Conservation (phyloP, 441 rosid genomes). For the Gossypium trilobum region DNA sequence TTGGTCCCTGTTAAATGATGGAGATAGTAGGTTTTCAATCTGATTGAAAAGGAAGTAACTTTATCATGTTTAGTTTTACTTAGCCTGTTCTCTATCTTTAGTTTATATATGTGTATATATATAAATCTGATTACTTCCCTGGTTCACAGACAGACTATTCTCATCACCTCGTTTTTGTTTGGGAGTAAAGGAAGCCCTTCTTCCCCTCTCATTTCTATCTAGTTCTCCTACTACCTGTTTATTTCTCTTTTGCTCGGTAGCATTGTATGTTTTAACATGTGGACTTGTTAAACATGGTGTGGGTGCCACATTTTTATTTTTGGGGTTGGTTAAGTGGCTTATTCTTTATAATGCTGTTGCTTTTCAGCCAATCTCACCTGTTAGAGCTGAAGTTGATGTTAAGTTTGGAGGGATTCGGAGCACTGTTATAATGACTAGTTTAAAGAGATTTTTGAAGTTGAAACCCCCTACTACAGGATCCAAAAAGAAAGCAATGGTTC, state of each 20-base stretch:
- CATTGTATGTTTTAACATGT: not conserved
- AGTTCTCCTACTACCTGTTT: not conserved
- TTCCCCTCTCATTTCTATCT: not conserved
- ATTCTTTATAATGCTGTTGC: conserved; percentile 14
- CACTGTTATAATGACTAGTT: conserved; percentile 53
- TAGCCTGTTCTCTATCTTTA: not conserved
- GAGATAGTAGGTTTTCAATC: conserved; percentile 5
- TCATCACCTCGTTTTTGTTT: not conserved
- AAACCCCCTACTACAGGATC: conserved; percentile 28
- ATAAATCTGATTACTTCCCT: not conserved
- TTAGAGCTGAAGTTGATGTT: conserved; percentile 86
- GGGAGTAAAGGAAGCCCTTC: not conserved
- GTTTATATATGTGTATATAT: too few relatives aligned
- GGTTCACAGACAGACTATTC: not conserved
- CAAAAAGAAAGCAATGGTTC: conserved; percentile 61
- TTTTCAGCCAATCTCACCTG: conserved; percentile 62
- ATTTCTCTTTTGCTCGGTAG: not conserved
- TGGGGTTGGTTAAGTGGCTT: conserved; percentile 3
- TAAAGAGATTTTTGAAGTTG: conserved; percentile 73
- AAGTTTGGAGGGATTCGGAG: conserved; percentile 75
- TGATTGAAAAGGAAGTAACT: conserved; percentile 4
- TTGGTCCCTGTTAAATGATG: not conserved
- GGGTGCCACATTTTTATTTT: conserved; percentile 4
- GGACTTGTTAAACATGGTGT: not conserved
- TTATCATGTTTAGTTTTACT: not conserved